Conservation (phyloP, 768 basidiomycete species). For the Lactarius hengduanensis region DNA sequence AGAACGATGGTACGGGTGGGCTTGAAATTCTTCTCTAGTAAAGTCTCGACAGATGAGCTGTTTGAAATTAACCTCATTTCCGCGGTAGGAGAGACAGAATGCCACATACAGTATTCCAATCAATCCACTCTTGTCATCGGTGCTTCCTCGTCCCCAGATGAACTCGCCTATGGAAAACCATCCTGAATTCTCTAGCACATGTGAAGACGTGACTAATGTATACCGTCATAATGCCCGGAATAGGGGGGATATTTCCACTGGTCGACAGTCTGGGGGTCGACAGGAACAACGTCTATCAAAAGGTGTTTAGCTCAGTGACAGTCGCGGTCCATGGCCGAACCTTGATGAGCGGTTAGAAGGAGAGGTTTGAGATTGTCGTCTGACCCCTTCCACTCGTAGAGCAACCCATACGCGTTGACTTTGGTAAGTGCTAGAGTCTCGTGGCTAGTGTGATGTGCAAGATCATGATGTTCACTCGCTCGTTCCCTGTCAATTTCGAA, state of each 20-base stretch:
- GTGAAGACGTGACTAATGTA: background rate
- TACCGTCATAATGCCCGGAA: constrained; percentile 43
- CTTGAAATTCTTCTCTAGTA: constrained; percentile 45
- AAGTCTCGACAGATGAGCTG: constrained; percentile 45
- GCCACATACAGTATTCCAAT: constrained; percentile 34
- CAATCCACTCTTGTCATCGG: constrained; percentile 38
- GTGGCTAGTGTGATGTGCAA: constrained; percentile 39
- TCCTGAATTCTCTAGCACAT: background rate
- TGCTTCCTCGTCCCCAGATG: constrained; percentile 37
- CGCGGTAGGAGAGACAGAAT: background rate
- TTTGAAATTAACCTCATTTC: background rate
- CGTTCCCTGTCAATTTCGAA: no score
- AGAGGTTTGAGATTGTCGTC: constrained; percentile 52
- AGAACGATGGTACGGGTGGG: constrained; percentile 45
- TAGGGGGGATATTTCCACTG: constrained; percentile 63
- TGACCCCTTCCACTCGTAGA: constrained; percentile 59
- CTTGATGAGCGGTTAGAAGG: constrained; percentile 55
- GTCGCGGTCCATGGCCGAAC: constrained; percentile 29
- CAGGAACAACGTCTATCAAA: constrained; percentile 67
- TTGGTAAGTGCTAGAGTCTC: constrained; percentile 49
- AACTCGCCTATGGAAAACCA: constrained; percentile 28
- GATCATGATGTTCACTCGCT: no score
- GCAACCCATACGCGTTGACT: constrained; percentile 61
- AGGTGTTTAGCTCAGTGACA: background rate
- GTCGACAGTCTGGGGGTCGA: constrained; percentile 51